Percentiles rank a stretch among this genome's conserved stretches.
Evolutionary conservation across 139 green algal genomes (phyloP).

Genomic region (Diplosphaera chodatii): DNA sequence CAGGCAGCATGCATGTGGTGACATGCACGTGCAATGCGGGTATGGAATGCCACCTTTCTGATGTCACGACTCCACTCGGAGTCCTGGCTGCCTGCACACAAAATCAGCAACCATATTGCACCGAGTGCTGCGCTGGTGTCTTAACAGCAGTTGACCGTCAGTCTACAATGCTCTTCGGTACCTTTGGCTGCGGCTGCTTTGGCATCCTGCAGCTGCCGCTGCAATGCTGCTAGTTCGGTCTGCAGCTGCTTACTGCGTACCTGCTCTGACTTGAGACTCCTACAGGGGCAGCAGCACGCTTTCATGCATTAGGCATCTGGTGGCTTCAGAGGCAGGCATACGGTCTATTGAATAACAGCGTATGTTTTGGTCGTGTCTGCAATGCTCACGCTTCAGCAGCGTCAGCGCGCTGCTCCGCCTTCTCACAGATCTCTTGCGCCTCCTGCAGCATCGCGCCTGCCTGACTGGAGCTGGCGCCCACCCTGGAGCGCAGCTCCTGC

Average conservation of each 20-base stretch:
- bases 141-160: too few relatives aligned
- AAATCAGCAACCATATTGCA: too few relatives aligned
- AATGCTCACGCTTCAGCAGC: constrained; percentile 23
- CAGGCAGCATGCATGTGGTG: background rate
- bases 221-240: background rate
- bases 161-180: too few relatives aligned
- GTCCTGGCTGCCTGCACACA: background rate
- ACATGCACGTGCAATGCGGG: too few relatives aligned
- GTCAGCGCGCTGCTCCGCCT: constrained; percentile 34
- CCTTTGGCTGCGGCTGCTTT: background rate
- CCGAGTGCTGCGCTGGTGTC: too few relatives aligned
- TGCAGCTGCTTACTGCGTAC: constrained; percentile 2
- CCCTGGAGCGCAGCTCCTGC: constrained; percentile 19
- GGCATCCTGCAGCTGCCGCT: background rate
- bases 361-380: too few relatives aligned
- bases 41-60: background rate
- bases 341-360: too few relatives aligned
- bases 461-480: background rate
- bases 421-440: constrained; percentile 36
- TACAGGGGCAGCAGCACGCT: too few relatives aligned
- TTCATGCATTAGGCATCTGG: too few relatives aligned
- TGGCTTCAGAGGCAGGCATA: too few relatives aligned
- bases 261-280: background rate
- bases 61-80: background rate
- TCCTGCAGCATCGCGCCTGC: constrained; percentile 25